These are phyloP conservation scores for Coemansia sp. DNA, from an alignment of 192 early-diverging fungal species.

Conservation along the genomic window DNA sequence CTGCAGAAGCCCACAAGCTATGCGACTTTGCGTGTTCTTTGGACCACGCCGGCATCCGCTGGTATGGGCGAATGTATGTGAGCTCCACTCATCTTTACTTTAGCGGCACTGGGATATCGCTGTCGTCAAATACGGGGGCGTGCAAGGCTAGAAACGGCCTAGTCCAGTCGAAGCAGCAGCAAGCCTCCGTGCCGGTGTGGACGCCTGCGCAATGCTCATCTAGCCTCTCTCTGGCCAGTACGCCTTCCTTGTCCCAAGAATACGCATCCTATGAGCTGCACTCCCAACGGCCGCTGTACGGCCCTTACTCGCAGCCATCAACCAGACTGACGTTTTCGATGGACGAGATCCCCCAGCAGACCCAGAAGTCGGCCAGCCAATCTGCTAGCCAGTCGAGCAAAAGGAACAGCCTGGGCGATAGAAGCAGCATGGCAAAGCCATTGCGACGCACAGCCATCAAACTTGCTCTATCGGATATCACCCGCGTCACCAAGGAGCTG, in stretches of 20 bases:
- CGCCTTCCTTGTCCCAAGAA: neutral
- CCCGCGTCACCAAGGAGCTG: slow-evolving; percentile 47
- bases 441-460: slow-evolving; percentile 40
- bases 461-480: slow-evolving; percentile 35
- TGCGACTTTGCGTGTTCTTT: slow-evolving; percentile 42
- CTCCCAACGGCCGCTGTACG: neutral
- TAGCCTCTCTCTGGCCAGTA: slow-evolving; percentile 1
- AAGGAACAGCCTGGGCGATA: neutral
- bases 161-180: neutral
- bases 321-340: neutral
- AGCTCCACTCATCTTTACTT: slow-evolving; percentile 28
- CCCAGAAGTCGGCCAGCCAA: neutral
- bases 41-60: slow-evolving; percentile 46
- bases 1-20: no score
- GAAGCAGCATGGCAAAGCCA: slow-evolving; percentile 7
- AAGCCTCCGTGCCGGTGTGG: neutral
- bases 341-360: neutral
- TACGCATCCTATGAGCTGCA: neutral
- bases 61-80: slow-evolving; percentile 51
- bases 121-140: neutral
- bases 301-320: neutral
- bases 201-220: neutral
- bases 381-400: neutral
- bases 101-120: slow-evolving; percentile 32
- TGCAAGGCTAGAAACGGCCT: slow-evolving; percentile 5